Base-by-base conservation (phyloP, 1,139 yeast species). In the Saccharomycopsis hybrid region DNA sequence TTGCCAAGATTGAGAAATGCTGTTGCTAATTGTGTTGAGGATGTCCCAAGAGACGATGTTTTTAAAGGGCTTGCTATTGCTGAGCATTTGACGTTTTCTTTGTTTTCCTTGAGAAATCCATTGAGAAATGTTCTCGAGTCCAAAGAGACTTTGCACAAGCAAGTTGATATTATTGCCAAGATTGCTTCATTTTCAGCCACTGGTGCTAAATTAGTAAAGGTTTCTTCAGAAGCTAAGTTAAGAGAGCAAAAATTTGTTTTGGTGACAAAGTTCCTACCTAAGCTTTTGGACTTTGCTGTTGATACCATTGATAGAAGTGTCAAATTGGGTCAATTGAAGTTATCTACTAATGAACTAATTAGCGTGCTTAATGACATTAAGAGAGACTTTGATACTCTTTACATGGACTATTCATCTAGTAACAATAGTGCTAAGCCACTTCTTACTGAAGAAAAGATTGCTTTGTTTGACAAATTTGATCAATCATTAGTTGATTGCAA, bases 1-100 rank as follows among this genome's bases (percentile, higher is more conserved):
- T 67, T 90, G 41, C 97, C 97, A 5, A 73, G 92, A 44, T 68
- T 92, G 53, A 75, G 96, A 59, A 75, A 81, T 32, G 71, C 87
- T 2, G 80, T 82, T 18, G 66, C 80, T 1, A 71, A 73, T 36
- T 78, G 81, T 18, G 74, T 80, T 18, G 85, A 78, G 9, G 97
- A 89, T 60, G 80, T 88, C 25, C 94, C 96, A 1, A 74, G 75
- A 27, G 71, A 77, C 1, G 95, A 86, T 62, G 76, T 87, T 38
- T 85, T 80, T 54, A 83, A 82, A 57, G 95, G 89, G 41, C 69
- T 88, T 58, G 88, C 92, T 2, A 81, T 82, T n/a, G 71, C 80
- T 5, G 97, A 92, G 59, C 84, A 87, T 62, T 65, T 88, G 49
- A 64, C 88, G 5, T 78, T 72, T 59, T 72, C 73, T 7, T 67